Evolutionary conservation across 1,284 basidiomycete species (phyloP), one percentile per base, ranked within the genome.

Genomic region (Anthracocystis setariae): DNA sequence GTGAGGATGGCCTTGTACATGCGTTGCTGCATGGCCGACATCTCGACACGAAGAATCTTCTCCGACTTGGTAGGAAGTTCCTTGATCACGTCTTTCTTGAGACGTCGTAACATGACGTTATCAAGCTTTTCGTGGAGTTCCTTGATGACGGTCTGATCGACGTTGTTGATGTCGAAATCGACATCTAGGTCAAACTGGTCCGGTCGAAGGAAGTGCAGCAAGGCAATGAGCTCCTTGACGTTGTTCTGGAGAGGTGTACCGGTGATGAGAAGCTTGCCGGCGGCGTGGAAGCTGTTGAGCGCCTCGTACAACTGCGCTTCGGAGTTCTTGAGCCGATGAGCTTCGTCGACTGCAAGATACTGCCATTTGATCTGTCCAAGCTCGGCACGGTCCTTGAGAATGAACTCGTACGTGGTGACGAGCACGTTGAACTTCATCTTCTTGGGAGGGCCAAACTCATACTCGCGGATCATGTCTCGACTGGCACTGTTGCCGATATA

Each of bases 1-100:
- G 95, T 96, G 74, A 98, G 86, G 79, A 98, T 98, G 82, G 98
- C 98, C 87, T 98, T 98, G 87, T 99, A 99, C 84, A 95, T 97
- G 83, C 94, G 92, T 20, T 94, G 97, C 85, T 98, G 96, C 83
- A 98, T 88, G 52, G 92, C 89, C 77, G 91, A 92, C 95, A 98
- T 96, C 86, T 98, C 96, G 37, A 98, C 94, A 18, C 96, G 90
- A 59, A 99, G 86, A 75, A 98, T 98, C 47, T 93, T 91, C 85
- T 98, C 96, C 81, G 93, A 95, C 88, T 99, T 99, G 27, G 94
- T 94, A 2, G 96, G 96, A 50, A 99, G 86, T 59, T 92, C 93
- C 73, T 94, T 96, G 72, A 98, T 88, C n/a, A 99, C 96, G 79
- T 99, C 96, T 73, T 91, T 91, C 86, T 99, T 99, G 74, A 98